Conservation (phyloP, 2,329 filamentous ascomycete species). For the Thielaviopsis ethacetica region DNA sequence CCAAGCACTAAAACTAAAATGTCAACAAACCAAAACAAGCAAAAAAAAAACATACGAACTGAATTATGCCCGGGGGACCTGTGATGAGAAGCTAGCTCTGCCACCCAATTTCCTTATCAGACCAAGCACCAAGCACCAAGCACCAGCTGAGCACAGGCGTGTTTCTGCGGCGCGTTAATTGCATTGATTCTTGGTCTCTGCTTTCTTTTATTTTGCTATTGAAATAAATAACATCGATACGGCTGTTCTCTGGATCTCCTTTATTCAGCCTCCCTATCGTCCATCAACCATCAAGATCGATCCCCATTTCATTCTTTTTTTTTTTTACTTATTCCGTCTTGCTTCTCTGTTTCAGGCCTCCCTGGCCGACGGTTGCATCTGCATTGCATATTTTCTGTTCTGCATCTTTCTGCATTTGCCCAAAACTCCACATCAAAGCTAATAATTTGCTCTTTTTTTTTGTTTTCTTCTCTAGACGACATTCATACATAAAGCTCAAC, state of each 20-base stretch:
- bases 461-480: neutral
- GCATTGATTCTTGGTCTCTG: neutral
- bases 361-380: constrained; percentile 1
- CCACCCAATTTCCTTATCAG: constrained; percentile 1
- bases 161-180: neutral
- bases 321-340: neutral
- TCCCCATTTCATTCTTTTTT: no score
- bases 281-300: neutral
- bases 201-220: neutral
- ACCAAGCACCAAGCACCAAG: neutral
- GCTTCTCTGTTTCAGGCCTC: neutral
- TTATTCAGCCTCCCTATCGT: neutral
- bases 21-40: constrained; percentile 8
- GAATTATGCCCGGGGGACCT: neutral
- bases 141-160: neutral
- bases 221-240: neutral
- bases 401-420: neutral
- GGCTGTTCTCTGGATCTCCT: neutral
- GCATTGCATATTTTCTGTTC: neutral
- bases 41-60: neutral
- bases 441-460: neutral
- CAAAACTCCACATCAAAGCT: neutral
- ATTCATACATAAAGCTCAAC: neutral
- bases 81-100: neutral
- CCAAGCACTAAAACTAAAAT: neutral